These are phyloP conservation scores for Pichia nanzhaoensis DNA, from an alignment of 805 yeast genomes.

Conservation along the genomic window DNA sequence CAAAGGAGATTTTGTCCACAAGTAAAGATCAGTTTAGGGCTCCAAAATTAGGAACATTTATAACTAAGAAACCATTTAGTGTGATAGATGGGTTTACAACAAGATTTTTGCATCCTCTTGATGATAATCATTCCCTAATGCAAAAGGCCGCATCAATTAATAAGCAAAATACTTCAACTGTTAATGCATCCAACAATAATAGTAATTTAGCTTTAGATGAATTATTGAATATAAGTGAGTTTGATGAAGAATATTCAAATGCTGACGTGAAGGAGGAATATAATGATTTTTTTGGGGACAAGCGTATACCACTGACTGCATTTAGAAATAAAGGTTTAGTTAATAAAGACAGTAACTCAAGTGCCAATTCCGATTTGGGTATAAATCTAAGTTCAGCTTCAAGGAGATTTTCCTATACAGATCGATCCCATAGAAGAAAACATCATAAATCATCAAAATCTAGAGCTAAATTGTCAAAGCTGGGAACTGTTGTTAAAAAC, in stretches of 20 bases:
- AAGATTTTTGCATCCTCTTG: slow-evolving; percentile 57
- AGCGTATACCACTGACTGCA: slow-evolving; percentile 77
- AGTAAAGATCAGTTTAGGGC: slow-evolving; percentile 82
- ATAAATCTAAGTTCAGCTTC: slow-evolving; percentile 4
- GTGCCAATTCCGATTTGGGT: not conserved
- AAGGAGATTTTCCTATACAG: slow-evolving; percentile 23
- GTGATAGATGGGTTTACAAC: slow-evolving; percentile 93
- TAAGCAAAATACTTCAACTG: not conserved
- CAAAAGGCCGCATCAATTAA: slow-evolving; percentile 17
- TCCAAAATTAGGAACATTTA: slow-evolving; percentile 91
- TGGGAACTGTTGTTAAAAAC: not conserved
- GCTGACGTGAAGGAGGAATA: slow-evolving; percentile 6
- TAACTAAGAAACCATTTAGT: slow-evolving; percentile 76
- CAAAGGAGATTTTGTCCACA: slow-evolving; percentile 88
- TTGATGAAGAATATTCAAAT: slow-evolving; percentile 44
- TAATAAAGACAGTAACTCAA: not conserved
- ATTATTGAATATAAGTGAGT: slow-evolving; percentile 77
- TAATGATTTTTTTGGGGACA: slow-evolving; percentile 22
- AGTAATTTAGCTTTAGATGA: slow-evolving; percentile 52
- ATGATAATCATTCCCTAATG: slow-evolving; percentile 22
- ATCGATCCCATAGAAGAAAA: slow-evolving; percentile 12
- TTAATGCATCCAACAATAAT: slow-evolving; percentile 12
- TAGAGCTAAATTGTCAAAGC: slow-evolving; percentile 16
- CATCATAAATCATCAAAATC: slow-evolving; percentile 15
- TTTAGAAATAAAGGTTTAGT: slow-evolving; percentile 61